Percentiles rank a stretch among this genome's conserved stretches.
Evolutionary conservation across 306 rosid species (phyloP).

Genomic region (Medicago ruthenica): DNA sequence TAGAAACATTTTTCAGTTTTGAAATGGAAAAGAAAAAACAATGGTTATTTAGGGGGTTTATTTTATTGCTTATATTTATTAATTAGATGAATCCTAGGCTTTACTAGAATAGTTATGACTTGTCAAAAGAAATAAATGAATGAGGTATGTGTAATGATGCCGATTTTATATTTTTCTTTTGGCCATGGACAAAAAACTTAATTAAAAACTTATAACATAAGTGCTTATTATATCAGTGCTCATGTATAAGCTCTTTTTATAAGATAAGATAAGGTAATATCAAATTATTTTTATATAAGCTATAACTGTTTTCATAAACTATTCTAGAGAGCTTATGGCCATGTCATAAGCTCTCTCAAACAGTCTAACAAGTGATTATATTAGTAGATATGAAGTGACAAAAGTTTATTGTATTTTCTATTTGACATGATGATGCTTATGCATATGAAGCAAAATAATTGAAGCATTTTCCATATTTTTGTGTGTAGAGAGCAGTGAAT

Average conservation of each 20-base stretch:
- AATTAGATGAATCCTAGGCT: conserved; percentile 16
- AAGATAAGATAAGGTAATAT: neutral
- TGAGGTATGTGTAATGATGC: neutral
- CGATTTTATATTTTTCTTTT: conserved; percentile 9
- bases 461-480: conserved; percentile 16
- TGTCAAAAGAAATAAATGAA: neutral
- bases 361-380: neutral
- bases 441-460: conserved; percentile 9
- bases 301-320: neutral
- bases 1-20: conserved; percentile 15
- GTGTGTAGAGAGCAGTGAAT: conserved; percentile 79
- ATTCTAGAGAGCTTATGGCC: neutral
- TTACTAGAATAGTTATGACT: neutral
- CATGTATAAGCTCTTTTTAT: neutral
- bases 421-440: conserved; percentile 21
- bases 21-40: no score
- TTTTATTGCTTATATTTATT: neutral
- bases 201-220: neutral
- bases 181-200: neutral
- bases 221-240: neutral
- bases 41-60: no score
- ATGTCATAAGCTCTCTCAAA: neutral
- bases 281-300: neutral
- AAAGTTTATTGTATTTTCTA: neutral
- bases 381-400: neutral